Conservation (phyloP, 2,329 filamentous ascomycete species). For the Diplodia seriata region DNA sequence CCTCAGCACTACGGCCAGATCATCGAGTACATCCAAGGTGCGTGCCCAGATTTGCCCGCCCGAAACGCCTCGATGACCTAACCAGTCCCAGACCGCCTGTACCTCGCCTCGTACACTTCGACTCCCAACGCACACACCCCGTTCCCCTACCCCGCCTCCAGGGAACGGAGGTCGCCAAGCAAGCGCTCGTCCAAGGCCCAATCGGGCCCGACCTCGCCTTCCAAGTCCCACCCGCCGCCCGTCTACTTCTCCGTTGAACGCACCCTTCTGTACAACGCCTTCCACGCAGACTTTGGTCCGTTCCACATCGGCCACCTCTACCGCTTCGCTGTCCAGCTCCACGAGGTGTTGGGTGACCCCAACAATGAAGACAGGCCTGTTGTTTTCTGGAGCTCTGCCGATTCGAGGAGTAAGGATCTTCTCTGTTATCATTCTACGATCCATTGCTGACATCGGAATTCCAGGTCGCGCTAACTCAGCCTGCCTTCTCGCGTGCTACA, state of each 20-base stretch:
- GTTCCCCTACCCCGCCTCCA: slow-evolving; percentile 76
- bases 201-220: slow-evolving; percentile 60
- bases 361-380: slow-evolving; percentile 89
- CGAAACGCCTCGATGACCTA: background rate
- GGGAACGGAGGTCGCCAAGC: slow-evolving; percentile 69
- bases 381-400: slow-evolving; percentile 94
- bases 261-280: slow-evolving; percentile 92
- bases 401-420: slow-evolving; percentile 77
- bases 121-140: slow-evolving; percentile 80
- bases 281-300: slow-evolving; percentile 97
- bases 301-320: slow-evolving; percentile 97
- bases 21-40: slow-evolving; percentile 96
- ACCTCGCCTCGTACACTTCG: slow-evolving; percentile 89
- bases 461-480: slow-evolving; percentile 89
- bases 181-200: slow-evolving; percentile 75
- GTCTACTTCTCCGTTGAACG: slow-evolving; percentile 97
- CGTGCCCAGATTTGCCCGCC: slow-evolving; percentile 46
- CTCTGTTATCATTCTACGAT: background rate
- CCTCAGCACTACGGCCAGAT: slow-evolving; percentile 77
- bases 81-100: slow-evolving; percentile 76
- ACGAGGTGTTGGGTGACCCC: slow-evolving; percentile 90
- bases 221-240: slow-evolving; percentile 65
- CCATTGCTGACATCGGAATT: background rate
- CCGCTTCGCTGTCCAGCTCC: slow-evolving; percentile 92
- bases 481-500: slow-evolving; percentile 95